These are phyloP conservation scores for Tuber melanosporum DNA, from an alignment of 495 filamentous ascomycete genomes.

Conservation along the genomic window DNA sequence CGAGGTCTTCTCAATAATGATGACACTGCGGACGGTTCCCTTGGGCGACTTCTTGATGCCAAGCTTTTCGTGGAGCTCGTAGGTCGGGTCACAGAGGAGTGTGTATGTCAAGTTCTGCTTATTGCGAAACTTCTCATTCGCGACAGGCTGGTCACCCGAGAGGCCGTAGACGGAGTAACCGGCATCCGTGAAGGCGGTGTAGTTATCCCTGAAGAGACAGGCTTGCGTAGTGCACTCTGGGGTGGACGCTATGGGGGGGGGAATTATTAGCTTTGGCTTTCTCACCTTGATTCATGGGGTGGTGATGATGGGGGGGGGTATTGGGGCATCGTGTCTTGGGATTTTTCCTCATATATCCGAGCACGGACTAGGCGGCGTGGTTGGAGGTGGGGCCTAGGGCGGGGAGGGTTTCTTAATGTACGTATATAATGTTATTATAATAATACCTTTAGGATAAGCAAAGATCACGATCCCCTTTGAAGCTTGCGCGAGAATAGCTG, in stretches of 20 bases:
- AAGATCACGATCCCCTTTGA: conserved; percentile 84
- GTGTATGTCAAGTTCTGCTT: conserved; percentile 85
- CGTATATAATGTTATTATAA: not conserved
- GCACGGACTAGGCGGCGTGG: not conserved
- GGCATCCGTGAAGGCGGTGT: conserved; percentile 65
- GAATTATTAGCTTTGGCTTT: conserved; percentile 26
- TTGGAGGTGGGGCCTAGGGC: not conserved
- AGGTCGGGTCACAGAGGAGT: conserved; percentile 73
- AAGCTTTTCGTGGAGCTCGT: conserved; percentile 65
- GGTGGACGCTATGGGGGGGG: conserved; percentile 52
- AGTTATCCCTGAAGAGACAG: conserved; percentile 82
- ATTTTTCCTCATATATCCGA: not conserved
- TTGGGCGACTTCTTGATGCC: conserved; percentile 63
- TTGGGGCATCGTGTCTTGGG: not conserved
- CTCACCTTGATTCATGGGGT: not conserved
- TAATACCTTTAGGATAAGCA: conserved; percentile 79
- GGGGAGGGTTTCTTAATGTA: not conserved
- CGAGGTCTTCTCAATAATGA: conserved; percentile 67
- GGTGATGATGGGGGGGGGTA: not conserved
- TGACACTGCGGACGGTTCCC: conserved; percentile 78
- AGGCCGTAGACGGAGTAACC: conserved; percentile 85
- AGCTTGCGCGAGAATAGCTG: conserved; percentile 71
- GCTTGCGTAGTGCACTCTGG: conserved; percentile 91
- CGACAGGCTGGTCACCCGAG: conserved; percentile 74
- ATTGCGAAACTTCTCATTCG: conserved; percentile 82